Base-by-base conservation (phyloP, 495 filamentous ascomycete species). In the Halenospora varia region DNA sequence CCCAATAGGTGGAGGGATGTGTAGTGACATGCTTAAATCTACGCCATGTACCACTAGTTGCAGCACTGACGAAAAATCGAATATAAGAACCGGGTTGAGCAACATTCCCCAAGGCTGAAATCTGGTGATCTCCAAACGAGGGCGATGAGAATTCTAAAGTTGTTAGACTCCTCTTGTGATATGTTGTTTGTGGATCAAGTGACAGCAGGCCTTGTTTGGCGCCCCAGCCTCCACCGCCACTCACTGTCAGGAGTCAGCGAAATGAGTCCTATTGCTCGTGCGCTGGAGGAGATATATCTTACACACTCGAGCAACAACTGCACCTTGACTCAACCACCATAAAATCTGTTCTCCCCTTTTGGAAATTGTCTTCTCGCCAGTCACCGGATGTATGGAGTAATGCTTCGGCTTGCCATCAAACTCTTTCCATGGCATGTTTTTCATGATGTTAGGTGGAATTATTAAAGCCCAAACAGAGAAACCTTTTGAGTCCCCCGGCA, bases 141-240 rank as follows among this genome's bases (percentile, higher is more conserved):
- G 19, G 42, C 15, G 25, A 18, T 9, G 51, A 48, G 39, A 44
- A 48, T 17, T 62, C 54, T 23, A 57, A 55, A 10, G 23, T 42
- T 1, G 40, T 20, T 11, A 58, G 44, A 11, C 39, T n/a, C 18
- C 19, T 50, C 9, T 18, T 3, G 20, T 50, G 13, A 20, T 51
- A 60, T 19, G 41, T 57, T 23, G 74, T 76, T 61, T 90, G 81
- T 18, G 90, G 89, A 65, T 95, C 90, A 0, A 96, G 74, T 8
- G 90, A 91, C 4, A 96, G 73, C 11, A 96, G 76, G 3, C 92
- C 92, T 54, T 85, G 82, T 68, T 95, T 96, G 59, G 82, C 74
- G 3, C 92, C 92, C 92, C 92, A 96, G 46, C 92, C 92, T 51
- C 92, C 92, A 59, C 92, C 92, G 19, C 92, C 92, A 67, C 89